Evolutionary conservation across 1,284 basidiomycete genomes (phyloP), one percentile per base, ranked within the genome.

Genomic region (Cerioporus squamosus): DNA sequence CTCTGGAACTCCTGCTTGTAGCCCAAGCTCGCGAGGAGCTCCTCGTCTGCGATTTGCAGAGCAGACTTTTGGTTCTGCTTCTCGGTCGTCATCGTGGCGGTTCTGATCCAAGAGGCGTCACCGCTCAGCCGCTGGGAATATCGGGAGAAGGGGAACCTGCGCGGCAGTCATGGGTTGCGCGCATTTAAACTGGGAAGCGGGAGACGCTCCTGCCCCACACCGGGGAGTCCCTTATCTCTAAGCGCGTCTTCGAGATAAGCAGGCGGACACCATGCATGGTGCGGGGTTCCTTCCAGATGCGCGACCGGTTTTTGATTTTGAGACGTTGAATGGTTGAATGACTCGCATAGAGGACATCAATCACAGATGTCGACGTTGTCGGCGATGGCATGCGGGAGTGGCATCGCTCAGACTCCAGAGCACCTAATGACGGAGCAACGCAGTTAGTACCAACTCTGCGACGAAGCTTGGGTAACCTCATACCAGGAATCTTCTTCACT

Each of bases 1-100:
- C 88, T 77, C 69, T 82, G 84, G 69, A 91, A 87, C 70, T 90
- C 88, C 59, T 90, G 86, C 67, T 86, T 86, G 70, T 88, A 90
- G 2, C 87, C 84, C 18, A 86, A 73, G 45, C 72, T 72, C 1
- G 82, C 81, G 20, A 84, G 74, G 5, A 81, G 70, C 14, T 71
- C 70, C 60, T 80, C 78, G 55, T 84, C 81, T 2, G 71, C 68
- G 15, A 44, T 33, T 44, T 63, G 62, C n/a, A 70, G 63, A 20
- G 63, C 58, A 2, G 64, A 53, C 40, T 62, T 63, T n/a, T 45
- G 48, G 8, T 46, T 57, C 45, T 57, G 63, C 40, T 51, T 57
- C 53, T 31, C 40, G 4, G 53, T 50, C 53, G 56, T 46, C 63
- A 64, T 64, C 7, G 2, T 47, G 39, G 49, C 44, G 42, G 51